Percentiles rank a stretch among this genome's conserved stretches.
Conservation (phyloP, 495 filamentous ascomycete genomes). For the Talaromyces nanjingensis region DNA sequence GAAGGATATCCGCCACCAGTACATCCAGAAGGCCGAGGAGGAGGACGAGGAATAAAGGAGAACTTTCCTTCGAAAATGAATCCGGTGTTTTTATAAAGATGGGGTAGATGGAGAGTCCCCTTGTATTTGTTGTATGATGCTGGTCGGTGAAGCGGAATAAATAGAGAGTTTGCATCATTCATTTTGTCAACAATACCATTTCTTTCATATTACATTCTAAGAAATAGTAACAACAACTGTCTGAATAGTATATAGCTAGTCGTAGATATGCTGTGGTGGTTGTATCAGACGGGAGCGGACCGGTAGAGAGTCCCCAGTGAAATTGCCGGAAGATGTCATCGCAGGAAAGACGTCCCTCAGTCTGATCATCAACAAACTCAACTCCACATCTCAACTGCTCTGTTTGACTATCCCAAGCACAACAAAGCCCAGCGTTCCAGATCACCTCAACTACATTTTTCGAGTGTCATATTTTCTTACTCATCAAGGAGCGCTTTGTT, state of each 20-base stretch:
- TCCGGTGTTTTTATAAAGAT: neutral
- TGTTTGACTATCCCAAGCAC: neutral
- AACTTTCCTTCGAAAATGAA: neutral
- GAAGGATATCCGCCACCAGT: constrained; percentile 95
- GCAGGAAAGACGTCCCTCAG: neutral
- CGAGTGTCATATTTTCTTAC: neutral
- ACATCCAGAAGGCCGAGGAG: constrained; percentile 59
- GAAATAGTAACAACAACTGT: neutral
- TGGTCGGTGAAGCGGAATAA: neutral
- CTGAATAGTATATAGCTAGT: neutral
- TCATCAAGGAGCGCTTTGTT: constrained; percentile 6
- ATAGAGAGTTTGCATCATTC: constrained; percentile 7
- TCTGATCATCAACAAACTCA: neutral
- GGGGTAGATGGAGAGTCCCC: neutral
- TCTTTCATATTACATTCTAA: neutral
- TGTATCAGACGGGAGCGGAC: neutral
- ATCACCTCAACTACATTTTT: neutral
- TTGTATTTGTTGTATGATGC: constrained; percentile 7
- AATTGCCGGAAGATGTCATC: neutral
- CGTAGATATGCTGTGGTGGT: neutral
- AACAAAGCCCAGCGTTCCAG: neutral
- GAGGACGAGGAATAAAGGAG: constrained; percentile 42
- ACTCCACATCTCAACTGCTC: neutral
- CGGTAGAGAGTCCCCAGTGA: neutral
- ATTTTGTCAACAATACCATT: constrained; percentile 1